Evolutionary conservation across 176 grass and related monocot genomes (phyloP), one percentile per base, ranked within the genome.

Genomic region (Carex parvula): DNA sequence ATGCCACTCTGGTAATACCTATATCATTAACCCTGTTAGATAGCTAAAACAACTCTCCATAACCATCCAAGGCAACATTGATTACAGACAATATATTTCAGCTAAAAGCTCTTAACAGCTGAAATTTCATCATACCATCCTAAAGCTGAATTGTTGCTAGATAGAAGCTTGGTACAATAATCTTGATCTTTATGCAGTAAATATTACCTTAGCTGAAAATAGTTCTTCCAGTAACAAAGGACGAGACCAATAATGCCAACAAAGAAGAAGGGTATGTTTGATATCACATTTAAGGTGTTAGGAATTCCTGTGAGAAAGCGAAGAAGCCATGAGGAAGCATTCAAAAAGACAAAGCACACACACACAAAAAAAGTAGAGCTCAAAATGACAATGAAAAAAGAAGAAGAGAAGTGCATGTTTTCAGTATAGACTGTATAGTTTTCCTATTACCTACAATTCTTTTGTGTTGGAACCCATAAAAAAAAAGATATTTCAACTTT

Each of bases 201-300:
- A 77, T 13, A 55, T 50, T 65, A 98, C 95, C 89, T 94, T 86
- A 94, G 88, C 52, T 85, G 91, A 84, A 98, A 98, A 72, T 90
- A 94, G 76, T 94, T 87, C 12, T 84, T 86, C 86, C 90, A 89
- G 73, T 90, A 90, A 88, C 91, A 93, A 76, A 98, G 20, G 84
- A 94, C 32, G 54, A 98, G 80, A 17, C 92, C 92, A 0, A 66
- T 66, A 11, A 95, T 12, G 0, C 95, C 92, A 8, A 95, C 89
- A 29, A 94, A 93, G 60, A 98, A 83, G 88, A 98, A 98, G 6
- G 95, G 95, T 73, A 98, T 89, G 53, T 95, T 98, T 32, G 95
- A 98, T 33, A 98, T 77, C 32, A 95, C 95, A 74, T 95, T 93
- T 84, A 98, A 12, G 17, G 95, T 98, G 70, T 98, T 93, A 13